phyloP scores from a whole-genome alignment of 768 basidiomycete genomes.

The Cyclocybe aegerita region DNA sequence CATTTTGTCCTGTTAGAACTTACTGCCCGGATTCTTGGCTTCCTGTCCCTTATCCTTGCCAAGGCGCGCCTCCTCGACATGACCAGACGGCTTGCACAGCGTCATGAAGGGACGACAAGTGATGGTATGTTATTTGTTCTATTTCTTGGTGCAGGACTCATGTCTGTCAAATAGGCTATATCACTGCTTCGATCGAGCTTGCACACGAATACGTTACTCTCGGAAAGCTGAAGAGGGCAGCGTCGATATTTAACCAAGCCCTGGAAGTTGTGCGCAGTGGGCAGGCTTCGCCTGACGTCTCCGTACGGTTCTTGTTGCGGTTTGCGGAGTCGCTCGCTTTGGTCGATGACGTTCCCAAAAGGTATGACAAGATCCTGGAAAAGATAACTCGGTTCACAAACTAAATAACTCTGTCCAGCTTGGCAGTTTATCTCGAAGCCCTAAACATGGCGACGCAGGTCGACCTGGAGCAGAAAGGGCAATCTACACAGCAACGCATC shows the following conservation, averaged over 20 bases:
- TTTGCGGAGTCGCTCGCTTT: constrained; percentile 66
- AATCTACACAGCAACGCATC: constrained; percentile 57
- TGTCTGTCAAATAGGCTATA: constrained; percentile 45
- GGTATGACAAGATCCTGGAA: constrained; percentile 36
- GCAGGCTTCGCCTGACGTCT: constrained; percentile 49
- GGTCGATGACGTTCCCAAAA: constrained; percentile 55
- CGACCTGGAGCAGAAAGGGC: constrained; percentile 42
- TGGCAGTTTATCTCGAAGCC: constrained; percentile 62
- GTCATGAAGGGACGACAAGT: constrained; percentile 35
- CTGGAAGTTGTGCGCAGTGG: constrained; percentile 43
- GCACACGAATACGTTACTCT: constrained; percentile 79
- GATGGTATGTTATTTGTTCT: constrained; percentile 39
- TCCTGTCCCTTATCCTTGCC: constrained; percentile 64
- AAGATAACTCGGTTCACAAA: background rate
- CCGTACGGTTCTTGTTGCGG: constrained; percentile 56
- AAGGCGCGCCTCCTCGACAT: constrained; percentile 69
- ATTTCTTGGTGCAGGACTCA: background rate
- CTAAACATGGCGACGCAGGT: constrained; percentile 41
- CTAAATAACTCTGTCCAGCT: constrained; percentile 26
- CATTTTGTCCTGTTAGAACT: constrained; percentile 39
- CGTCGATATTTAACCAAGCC: constrained; percentile 59
- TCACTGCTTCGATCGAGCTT: constrained; percentile 64
- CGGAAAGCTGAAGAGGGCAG: constrained; percentile 72
- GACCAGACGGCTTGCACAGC: constrained; percentile 59
- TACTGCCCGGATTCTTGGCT: constrained; percentile 59